Evolutionary conservation across 2,329 filamentous ascomycete genomes (phyloP).

Genomic region (Pseudogymnoascus sp.): DNA sequence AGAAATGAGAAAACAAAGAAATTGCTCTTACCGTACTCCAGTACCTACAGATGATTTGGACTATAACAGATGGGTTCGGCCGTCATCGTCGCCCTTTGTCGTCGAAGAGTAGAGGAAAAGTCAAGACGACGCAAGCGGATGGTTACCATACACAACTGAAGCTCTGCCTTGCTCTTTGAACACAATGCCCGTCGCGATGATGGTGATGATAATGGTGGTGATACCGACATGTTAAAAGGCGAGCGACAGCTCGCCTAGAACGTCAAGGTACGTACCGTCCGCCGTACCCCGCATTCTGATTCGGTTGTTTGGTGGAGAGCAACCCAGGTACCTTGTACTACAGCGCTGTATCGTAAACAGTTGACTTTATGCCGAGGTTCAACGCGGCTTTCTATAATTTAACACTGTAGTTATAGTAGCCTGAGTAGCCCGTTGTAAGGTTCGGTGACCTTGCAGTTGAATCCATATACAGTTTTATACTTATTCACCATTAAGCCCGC

Average conservation of each 20-base stretch:
- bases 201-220: not conserved
- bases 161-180: not conserved
- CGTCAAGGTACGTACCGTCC: not conserved
- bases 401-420: not conserved
- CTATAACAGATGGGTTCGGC: not conserved
- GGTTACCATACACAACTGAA: not conserved
- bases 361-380: not conserved
- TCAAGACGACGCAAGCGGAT: not conserved
- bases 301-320: slow-evolving; percentile 1
- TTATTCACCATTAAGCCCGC: not conserved
- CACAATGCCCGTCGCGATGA: not conserved
- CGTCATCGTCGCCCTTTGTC: not conserved
- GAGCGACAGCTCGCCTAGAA: not conserved
- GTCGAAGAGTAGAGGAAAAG: not conserved
- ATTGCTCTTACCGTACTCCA: not conserved
- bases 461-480: not conserved
- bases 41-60: not conserved
- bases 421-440: not conserved
- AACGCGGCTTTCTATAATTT: not conserved
- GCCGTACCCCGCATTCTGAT: not conserved
- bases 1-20: slow-evolving; percentile 5
- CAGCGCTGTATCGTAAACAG: not conserved
- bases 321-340: not conserved
- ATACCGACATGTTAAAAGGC: not conserved
- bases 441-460: not conserved